Evolutionary conservation across 2,329 filamentous ascomycete genomes (phyloP).

Genomic region (Massarina eburnea): DNA sequence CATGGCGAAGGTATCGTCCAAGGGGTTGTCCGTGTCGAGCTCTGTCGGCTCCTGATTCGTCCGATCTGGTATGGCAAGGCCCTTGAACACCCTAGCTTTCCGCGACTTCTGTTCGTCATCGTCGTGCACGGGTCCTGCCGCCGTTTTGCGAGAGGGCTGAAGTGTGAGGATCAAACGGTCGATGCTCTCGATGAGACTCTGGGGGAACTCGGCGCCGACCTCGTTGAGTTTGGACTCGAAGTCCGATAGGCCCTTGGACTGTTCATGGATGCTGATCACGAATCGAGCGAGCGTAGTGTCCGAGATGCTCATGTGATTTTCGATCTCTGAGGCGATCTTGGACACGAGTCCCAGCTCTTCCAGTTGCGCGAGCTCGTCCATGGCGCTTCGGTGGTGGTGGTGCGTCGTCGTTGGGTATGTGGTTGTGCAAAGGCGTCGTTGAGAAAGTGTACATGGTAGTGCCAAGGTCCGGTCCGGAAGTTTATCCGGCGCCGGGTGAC

Average conservation of each 20-base stretch:
- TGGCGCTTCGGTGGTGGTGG: conserved; percentile 38
- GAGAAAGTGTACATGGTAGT: neutral
- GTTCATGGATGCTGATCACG: conserved; percentile 83
- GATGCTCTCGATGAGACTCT: conserved; percentile 85
- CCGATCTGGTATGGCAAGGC: conserved; percentile 82
- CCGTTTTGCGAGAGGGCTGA: conserved; percentile 74
- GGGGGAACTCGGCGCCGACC: conserved; percentile 80
- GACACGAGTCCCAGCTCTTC: conserved; percentile 93
- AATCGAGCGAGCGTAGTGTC: conserved; percentile 97
- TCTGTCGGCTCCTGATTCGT: conserved; percentile 44
- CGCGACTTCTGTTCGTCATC: conserved; percentile 63
- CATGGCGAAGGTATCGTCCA: conserved; percentile 91
- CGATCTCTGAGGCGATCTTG: conserved; percentile 89
- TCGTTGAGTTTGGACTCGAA: conserved; percentile 76
- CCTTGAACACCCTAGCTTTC: conserved; percentile 87
- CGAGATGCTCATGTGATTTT: conserved; percentile 88
- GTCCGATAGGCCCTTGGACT: conserved; percentile 68
- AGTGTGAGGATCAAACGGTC: conserved; percentile 85
- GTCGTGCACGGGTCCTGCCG: conserved; percentile 36
- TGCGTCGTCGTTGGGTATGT: neutral
- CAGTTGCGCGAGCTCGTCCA: conserved; percentile 90
- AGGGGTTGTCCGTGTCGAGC: conserved; percentile 61
- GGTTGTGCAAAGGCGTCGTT: neutral
- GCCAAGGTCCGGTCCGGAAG: neutral
- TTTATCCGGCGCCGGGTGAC: neutral